Evolutionary conservation across 495 filamentous ascomycete species (phyloP).

Genomic region (Bacidia rubella): DNA sequence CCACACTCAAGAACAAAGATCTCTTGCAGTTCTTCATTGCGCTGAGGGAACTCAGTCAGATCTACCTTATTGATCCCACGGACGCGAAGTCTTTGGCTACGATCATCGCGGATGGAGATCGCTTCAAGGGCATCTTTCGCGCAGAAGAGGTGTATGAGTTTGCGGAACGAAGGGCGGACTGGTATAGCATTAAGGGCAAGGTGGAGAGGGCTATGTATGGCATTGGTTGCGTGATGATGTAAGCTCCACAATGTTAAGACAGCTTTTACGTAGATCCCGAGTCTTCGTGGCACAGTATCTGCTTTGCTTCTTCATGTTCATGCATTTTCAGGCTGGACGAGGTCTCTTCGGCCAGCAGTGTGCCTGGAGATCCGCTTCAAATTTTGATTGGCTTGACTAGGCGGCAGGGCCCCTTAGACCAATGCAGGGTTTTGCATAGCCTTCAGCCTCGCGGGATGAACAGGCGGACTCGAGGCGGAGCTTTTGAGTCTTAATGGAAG

Average conservation of each 20-base stretch:
- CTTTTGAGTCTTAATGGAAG: no score
- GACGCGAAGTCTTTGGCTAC: constrained; percentile 92
- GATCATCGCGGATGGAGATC: constrained; percentile 81
- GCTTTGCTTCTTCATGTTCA: no score
- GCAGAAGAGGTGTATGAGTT: constrained; percentile 98
- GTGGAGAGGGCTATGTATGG: constrained; percentile 98
- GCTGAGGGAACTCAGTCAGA: constrained; percentile 82
- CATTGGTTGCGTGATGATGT: constrained; percentile 81
- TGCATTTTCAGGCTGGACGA: no score
- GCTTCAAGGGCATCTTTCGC: constrained; percentile 83
- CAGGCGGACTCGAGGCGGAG: no score
- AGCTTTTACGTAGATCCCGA: not conserved
- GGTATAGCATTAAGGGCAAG: constrained; percentile 71
- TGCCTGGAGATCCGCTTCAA: no score
- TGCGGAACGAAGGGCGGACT: constrained; percentile 85
- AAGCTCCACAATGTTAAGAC: constrained; percentile 22
- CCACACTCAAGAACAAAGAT: constrained; percentile 65
- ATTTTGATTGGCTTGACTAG: no score
- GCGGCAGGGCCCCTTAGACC: no score
- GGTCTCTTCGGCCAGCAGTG: no score
- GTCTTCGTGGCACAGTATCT: no score
- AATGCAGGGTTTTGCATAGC: no score
- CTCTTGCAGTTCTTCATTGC: constrained; percentile 83
- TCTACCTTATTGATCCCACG: constrained; percentile 77
- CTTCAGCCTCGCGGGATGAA: no score